Evolutionary conservation across 352 stramenopile species (phyloP), one percentile per base, ranked within the genome.

Genomic region (Elongisporangium anandrum): DNA sequence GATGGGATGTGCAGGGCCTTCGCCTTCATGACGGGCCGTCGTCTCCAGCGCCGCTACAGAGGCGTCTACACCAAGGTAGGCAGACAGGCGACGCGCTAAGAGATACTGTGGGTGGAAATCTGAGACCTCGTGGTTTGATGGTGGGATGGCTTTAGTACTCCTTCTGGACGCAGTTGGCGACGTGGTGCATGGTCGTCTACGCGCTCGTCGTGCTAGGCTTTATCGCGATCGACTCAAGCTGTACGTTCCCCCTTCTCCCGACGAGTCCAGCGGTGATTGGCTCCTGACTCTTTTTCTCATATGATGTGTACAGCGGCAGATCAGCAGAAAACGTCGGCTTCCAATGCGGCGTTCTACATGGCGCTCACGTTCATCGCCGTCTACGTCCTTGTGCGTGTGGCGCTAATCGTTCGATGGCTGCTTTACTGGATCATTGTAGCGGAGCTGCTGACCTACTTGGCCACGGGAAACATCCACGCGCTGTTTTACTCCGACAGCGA

Each of bases 381-480:
- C 39, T 90, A 92, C 58, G 48, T 92, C 23, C 73, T 94, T 17
- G 79, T 88, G 1, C 72, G 87, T 51, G 63, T 95, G 38, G 72
- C 81, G 17, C 54, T 95, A 49, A 66, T 96, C 21, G 82, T 93
- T 50, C 82, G 84, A 51, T 94, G 88, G 85, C 65, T 95, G 50
- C 68, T 96, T 22, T 96, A 94, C 65, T 94, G 77, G 75, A 72
- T 92, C 24, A 70, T 95, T 41, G 50, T 92, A 23, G 80, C 76
- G 1, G 75, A 87, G 39, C 65, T 89, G 57, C 56, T 87, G 50
- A 87, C 65, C 12, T 83, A 77, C 56, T 59, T 75, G 7, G 63
- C 85, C 29, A 85, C 80, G 1, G 59, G 61, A 26, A 79, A 76
- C 48, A 52, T 87, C 20, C 75, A 72, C 41, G 67, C 82, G 19